Percentiles rank a stretch among this genome's conserved stretches.
phyloP scores from a whole-genome alignment of 2,329 filamentous ascomycete genomes.

The Neospermospora avenae region DNA sequence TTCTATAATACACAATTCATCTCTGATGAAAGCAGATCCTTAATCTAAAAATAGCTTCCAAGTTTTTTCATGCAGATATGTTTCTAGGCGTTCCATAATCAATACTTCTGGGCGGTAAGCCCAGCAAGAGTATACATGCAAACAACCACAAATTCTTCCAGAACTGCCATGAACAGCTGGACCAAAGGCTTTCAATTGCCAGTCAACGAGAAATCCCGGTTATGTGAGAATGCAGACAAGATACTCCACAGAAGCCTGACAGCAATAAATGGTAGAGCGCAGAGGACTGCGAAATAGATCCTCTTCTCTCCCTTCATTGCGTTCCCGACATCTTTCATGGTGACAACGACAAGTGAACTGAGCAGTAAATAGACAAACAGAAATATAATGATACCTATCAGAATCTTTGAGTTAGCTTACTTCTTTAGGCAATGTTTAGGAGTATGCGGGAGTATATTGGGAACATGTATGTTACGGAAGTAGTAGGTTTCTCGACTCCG shows the following conservation, averaged over 20 bases:
- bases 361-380: slow-evolving; percentile 30
- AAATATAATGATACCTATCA: slow-evolving; percentile 33
- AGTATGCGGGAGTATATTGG: no score
- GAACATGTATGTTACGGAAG: no score
- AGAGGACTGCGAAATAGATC: slow-evolving; percentile 31
- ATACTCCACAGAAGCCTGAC: slow-evolving; percentile 35
- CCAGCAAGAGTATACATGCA: slow-evolving; percentile 30
- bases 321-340: slow-evolving; percentile 26
- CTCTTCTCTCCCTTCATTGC: slow-evolving; percentile 32
- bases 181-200: slow-evolving; percentile 27
- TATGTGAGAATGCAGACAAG: slow-evolving; percentile 30
- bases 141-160: slow-evolving; percentile 35
- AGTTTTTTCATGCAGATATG: no score
- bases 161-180: slow-evolving; percentile 32
- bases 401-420: no score
- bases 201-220: slow-evolving; percentile 25
- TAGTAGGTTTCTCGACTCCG: no score
- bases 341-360: slow-evolving; percentile 22
- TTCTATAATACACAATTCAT: neutral
- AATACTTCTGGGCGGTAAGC: slow-evolving; percentile 10
- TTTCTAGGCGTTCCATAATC: no score
- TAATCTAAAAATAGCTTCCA: no score
- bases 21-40: no score
- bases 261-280: slow-evolving; percentile 33
- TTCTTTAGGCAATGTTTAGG: no score